Base-by-base conservation (phyloP, 78 protist genomes). In the Fonticula alba region DNA sequence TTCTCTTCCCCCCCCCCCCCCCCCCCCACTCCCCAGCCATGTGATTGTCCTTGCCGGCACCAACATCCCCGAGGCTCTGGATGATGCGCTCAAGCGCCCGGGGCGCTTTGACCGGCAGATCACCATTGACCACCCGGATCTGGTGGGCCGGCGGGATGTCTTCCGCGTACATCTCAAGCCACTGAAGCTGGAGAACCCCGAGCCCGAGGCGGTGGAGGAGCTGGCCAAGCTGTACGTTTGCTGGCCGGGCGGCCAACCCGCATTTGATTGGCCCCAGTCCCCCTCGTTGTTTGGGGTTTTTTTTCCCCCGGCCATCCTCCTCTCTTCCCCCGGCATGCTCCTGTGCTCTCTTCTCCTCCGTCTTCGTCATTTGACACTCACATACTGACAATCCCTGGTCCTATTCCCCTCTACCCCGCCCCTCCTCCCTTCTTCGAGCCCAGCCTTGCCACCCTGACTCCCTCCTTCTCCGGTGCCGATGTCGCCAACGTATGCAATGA, bases 81-180 rank as follows among this genome's bases (percentile, higher is more conserved):
- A 90, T 73, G 31, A 26, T 41, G 95, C 95, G 11, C 78, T 89
- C 47, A 59, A 83, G 32, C 76, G 89, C 1, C 84, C 84, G 0
- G 99, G 99, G 32, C 79, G 99, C 32, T 94, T 95, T 38, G 96
- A 91, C 58, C 61, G 96, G 15, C 78, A 74, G 41, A 81, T 95
- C 43, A 20, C 51, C 46, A 70, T 95, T n/a, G 95, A 82, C 57
- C 59, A 49, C 59, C 98, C 99, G 1, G 95, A 86, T 60, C 33
- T 86, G 54, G 77, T 70, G 56, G 92, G 87, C 3, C 79, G 95
- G 22, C 17, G 72, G 22, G 78, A 91, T 35, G 89, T 95, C 69
- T 93, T 89, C 73, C 0, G 40, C 22, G 79, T 92, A 7, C 99
- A 95, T 73, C 64, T 92, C n/a, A 62, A 70, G 65, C 57, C 65